Evolutionary conservation across 2,329 filamentous ascomycete genomes (phyloP).

Genomic region (Sarocladium kiliense): DNA sequence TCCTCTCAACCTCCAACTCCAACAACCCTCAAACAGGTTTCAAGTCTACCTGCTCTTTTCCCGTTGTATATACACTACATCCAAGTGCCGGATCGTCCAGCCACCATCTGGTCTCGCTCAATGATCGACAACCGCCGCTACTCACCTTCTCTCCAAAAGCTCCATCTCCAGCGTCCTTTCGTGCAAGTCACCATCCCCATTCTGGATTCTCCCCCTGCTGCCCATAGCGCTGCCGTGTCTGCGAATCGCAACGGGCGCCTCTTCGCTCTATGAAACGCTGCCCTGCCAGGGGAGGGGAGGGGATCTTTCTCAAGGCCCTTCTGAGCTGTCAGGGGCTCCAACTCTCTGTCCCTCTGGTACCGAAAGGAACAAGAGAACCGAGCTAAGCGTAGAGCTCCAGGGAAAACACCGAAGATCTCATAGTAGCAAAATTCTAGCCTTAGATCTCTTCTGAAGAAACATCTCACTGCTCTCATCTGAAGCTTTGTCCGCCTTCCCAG

Average conservation of each 20-base stretch:
- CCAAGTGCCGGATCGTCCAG: slow-evolving; percentile 2
- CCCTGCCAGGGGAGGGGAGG: background rate
- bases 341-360: no score
- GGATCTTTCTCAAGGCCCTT: no score
- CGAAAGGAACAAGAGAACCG: no score
- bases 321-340: no score
- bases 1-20: background rate
- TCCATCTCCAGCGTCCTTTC: no score
- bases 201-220: background rate
- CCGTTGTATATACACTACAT: background rate
- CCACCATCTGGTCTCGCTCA: background rate
- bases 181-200: no score
- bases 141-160: background rate
- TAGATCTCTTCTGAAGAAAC: no score
- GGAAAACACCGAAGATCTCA: no score
- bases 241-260: background rate
- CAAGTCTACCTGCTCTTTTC: background rate
- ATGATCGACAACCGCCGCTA: background rate
- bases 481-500: no score
- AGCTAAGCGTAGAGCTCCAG: no score
- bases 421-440: no score
- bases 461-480: no score
- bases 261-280: slow-evolving; percentile 4
- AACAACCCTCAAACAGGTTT: background rate
- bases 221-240: background rate